A percentile compares a stretch with the other conserved stretches of the same genome.
phyloP scores from a whole-genome alignment of 2,329 filamentous ascomycete genomes.

The Paramyrothecium roridum region DNA sequence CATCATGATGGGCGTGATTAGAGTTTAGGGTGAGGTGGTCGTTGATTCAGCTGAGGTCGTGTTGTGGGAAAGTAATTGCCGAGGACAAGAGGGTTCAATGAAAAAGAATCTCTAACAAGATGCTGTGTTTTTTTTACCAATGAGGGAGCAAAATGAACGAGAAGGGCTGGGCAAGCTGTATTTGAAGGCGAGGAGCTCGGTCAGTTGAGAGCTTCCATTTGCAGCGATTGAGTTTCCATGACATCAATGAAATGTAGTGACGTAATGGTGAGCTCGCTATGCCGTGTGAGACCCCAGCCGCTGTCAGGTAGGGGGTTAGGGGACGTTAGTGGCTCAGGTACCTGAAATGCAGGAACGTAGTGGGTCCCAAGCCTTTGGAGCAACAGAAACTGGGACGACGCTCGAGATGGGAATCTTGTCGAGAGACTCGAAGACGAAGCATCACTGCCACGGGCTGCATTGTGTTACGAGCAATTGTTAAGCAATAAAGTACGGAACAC shows the following conservation, averaged over 20 bases:
- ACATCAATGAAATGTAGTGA: neutral
- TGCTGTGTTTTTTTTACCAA: neutral
- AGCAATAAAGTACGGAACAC: too few relatives aligned
- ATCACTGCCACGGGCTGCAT: too few relatives aligned
- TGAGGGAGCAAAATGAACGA: neutral
- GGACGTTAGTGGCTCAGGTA: too few relatives aligned
- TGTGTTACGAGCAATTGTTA: too few relatives aligned
- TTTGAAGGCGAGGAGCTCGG: too few relatives aligned
- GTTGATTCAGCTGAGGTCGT: neutral
- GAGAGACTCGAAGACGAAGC: too few relatives aligned
- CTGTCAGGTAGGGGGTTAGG: too few relatives aligned
- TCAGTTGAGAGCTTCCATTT: neutral
- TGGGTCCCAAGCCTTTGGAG: too few relatives aligned
- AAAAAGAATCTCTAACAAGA: neutral
- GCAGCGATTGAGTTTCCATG: neutral
- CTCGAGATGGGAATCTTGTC: neutral
- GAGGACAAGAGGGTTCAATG: neutral
- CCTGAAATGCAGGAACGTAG: too few relatives aligned
- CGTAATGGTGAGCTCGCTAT: neutral
- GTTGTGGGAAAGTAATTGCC: neutral
- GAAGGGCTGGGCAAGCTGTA: too few relatives aligned
- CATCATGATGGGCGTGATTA: conserved; percentile 19
- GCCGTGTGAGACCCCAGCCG: too few relatives aligned
- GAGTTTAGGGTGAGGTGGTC: neutral
- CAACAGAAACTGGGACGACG: neutral